Evolutionary conservation across 2,329 filamentous ascomycete species (phyloP).

Genomic region (Colletotrichum melonis): DNA sequence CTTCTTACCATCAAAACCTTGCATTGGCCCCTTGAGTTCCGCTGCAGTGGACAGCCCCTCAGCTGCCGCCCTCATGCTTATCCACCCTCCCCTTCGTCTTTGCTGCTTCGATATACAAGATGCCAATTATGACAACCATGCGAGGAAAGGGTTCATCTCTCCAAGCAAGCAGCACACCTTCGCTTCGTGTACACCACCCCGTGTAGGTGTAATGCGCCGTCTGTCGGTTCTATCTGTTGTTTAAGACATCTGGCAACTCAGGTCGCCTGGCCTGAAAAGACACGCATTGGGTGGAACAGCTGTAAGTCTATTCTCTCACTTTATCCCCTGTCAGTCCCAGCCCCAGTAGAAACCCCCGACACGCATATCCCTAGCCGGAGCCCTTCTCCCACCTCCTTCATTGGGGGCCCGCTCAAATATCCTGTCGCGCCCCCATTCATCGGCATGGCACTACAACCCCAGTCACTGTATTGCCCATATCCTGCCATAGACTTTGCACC

Average conservation of each 20-base stretch:
- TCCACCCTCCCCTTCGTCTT: neutral
- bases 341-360: neutral
- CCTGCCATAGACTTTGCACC: conserved; percentile 1
- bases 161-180: neutral
- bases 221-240: neutral
- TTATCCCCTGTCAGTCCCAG: neutral
- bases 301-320: neutral
- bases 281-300: neutral
- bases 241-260: neutral
- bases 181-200: neutral
- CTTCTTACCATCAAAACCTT: neutral
- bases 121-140: neutral
- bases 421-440: neutral
- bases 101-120: neutral
- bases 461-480: neutral
- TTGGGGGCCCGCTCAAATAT: conserved; percentile 1
- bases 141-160: neutral
- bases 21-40: neutral
- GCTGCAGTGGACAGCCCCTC: neutral
- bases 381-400: neutral
- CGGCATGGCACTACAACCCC: neutral
- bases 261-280: neutral
- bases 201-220: neutral
- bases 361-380: neutral
- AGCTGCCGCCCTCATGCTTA: neutral